phyloP scores from a whole-genome alignment of 495 filamentous ascomycete species.

The Amphirosellinia nigrospora region DNA sequence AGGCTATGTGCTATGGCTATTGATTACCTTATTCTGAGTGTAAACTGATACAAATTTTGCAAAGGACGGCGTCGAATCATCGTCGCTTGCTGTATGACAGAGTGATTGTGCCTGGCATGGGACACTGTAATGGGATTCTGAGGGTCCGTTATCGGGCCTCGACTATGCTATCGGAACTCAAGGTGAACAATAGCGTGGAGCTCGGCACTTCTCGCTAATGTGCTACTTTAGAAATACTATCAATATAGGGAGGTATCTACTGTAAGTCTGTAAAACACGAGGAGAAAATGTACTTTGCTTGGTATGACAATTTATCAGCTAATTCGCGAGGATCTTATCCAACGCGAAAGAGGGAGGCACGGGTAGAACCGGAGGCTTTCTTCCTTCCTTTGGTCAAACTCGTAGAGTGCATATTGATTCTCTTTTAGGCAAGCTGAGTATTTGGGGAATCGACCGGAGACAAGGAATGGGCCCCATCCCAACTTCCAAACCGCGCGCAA shows the following conservation, averaged over 20 bases:
- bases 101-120: background rate
- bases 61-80: background rate
- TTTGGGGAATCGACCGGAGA: background rate
- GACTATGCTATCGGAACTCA: background rate
- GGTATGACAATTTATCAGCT: conserved; percentile 12
- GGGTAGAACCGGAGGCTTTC: background rate
- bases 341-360: background rate
- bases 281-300: background rate
- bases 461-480: background rate
- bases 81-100: background rate
- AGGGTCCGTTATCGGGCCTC: background rate
- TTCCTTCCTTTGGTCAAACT: background rate
- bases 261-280: background rate
- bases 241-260: too few species aligned
- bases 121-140: too few species aligned
- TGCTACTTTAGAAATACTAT: too few species aligned
- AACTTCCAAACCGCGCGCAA: background rate
- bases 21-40: too few species aligned
- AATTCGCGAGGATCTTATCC: background rate
- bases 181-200: too few species aligned
- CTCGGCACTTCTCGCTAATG: too few species aligned
- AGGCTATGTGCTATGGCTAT: background rate
- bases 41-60: background rate
- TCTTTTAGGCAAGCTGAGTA: conserved; percentile 13
- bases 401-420: conserved; percentile 29